Percentiles rank a stretch among this genome's conserved stretches.
These are phyloP conservation scores for Letharia columbiana DNA, from an alignment of 495 filamentous ascomycete genomes.

Conservation along the genomic window DNA sequence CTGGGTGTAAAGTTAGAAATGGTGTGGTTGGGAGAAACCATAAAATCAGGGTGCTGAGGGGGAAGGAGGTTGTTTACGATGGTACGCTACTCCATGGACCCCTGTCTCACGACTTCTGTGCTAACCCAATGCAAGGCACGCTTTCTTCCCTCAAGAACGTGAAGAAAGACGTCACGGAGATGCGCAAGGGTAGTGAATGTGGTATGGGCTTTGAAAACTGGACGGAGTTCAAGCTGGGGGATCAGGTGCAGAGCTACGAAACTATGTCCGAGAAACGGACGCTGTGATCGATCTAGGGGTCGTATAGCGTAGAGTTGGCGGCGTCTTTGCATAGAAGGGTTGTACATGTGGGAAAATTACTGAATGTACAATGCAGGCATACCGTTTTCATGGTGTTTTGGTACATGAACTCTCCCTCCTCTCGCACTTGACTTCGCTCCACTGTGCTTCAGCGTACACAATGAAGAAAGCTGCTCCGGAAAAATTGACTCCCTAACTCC, in stretches of 20 bases:
- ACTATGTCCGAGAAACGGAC: slow-evolving; percentile 63
- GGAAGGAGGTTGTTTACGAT: slow-evolving; percentile 60
- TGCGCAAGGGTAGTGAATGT: slow-evolving; percentile 87
- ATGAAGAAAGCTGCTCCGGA: no score
- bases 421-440: no score
- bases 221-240: slow-evolving; percentile 68
- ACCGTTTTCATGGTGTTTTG: no score
- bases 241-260: slow-evolving; percentile 81
- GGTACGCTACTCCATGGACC: slow-evolving; percentile 46
- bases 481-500: no score
- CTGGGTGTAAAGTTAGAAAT: slow-evolving; percentile 82
- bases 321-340: neutral
- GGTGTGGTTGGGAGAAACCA: slow-evolving; percentile 53
- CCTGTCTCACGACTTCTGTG: slow-evolving; percentile 5
- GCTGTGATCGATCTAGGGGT: slow-evolving; percentile 35
- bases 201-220: slow-evolving; percentile 79
- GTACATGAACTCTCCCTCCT: no score
- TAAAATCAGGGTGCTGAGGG: slow-evolving; percentile 66
- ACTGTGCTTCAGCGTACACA: no score
- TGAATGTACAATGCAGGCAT: no score
- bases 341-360: no score
- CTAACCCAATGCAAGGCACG: slow-evolving; percentile 42
- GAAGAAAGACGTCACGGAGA: slow-evolving; percentile 82
- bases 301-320: neutral
- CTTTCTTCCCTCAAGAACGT: slow-evolving; percentile 77